phyloP scores from a whole-genome alignment of 2,329 filamentous ascomycete species.

The Periconia sp. region DNA sequence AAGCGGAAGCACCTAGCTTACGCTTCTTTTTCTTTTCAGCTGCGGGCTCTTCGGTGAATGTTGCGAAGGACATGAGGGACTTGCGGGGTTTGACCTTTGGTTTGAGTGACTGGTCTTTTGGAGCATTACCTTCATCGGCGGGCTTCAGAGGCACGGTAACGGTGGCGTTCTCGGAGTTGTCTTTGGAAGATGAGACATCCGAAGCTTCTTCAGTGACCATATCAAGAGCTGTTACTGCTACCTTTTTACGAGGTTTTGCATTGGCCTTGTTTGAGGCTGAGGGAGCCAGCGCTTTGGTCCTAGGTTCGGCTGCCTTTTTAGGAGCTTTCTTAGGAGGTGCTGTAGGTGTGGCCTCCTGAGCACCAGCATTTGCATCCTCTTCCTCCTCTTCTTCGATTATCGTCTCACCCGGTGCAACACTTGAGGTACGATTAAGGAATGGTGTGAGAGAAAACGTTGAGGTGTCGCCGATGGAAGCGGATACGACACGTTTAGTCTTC shows the following conservation, averaged over 20 bases:
- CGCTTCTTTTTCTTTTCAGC: conserved; percentile 62
- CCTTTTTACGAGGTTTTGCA: conserved; percentile 46
- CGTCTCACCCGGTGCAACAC: conserved; percentile 51
- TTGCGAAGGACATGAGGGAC: conserved; percentile 50
- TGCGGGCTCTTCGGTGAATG: conserved; percentile 44
- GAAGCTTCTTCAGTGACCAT: conserved; percentile 48
- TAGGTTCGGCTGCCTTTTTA: conserved; percentile 32
- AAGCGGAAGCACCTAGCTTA: conserved; percentile 66
- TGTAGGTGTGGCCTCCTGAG: conserved; percentile 16
- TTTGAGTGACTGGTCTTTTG: conserved; percentile 46
- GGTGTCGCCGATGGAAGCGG: conserved; percentile 72
- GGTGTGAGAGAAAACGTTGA: conserved; percentile 93
- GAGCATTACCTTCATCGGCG: conserved; percentile 22
- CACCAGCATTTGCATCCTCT: conserved; percentile 26
- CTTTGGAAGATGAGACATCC: conserved; percentile 33
- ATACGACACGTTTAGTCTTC: conserved; percentile 52
- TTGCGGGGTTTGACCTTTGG: conserved; percentile 46
- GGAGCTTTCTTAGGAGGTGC: conserved; percentile 32
- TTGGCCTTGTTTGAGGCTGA: conserved; percentile 50
- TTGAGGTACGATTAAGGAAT: conserved; percentile 77
- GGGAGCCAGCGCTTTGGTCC: conserved; percentile 43
- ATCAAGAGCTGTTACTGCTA: conserved; percentile 42
- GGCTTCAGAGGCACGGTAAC: conserved; percentile 39
- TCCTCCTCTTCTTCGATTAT: conserved; percentile 39
- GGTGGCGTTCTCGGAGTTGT: conserved; percentile 42